phyloP scores from a whole-genome alignment of 2,329 filamentous ascomycete species.

The Onygenales sp. region DNA sequence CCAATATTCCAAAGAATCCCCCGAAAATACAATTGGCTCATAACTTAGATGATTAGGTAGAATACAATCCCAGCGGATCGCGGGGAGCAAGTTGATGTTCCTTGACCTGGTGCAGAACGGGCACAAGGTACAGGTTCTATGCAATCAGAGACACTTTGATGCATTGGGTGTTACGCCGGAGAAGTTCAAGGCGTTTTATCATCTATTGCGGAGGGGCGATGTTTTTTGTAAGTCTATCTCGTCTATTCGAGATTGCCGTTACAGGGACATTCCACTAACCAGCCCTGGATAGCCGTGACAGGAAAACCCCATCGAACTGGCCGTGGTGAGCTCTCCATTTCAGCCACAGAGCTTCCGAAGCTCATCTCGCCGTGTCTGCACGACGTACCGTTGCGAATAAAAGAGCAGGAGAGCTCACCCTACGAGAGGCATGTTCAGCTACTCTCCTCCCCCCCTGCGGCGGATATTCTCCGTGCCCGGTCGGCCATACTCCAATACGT shows the following conservation, averaged over 20 bases:
- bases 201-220: constrained; percentile 69
- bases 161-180: constrained; percentile 28
- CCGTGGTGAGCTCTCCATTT: constrained; percentile 67
- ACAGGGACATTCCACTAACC: neutral
- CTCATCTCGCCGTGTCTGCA: constrained; percentile 71
- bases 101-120: constrained; percentile 69
- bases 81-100: constrained; percentile 74
- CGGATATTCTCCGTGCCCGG: constrained; percentile 64
- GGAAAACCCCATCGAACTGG: constrained; percentile 61
- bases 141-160: constrained; percentile 48
- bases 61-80: constrained; percentile 59
- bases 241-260: neutral
- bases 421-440: constrained; percentile 79
- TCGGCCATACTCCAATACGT: constrained; percentile 65
- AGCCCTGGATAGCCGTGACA: constrained; percentile 47
- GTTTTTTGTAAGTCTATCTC: constrained; percentile 57
- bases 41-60: constrained; percentile 54
- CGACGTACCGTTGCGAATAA: constrained; percentile 62
- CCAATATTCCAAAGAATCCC: too few relatives aligned
- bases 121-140: constrained; percentile 64
- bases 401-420: constrained; percentile 61
- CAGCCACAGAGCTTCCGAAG: constrained; percentile 57
- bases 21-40: constrained; percentile 1
- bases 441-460: constrained; percentile 60
- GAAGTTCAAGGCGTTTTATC: constrained; percentile 52